Conservation (phyloP, 1,284 basidiomycete species). For the Austroboletus novae-zelandiae region DNA sequence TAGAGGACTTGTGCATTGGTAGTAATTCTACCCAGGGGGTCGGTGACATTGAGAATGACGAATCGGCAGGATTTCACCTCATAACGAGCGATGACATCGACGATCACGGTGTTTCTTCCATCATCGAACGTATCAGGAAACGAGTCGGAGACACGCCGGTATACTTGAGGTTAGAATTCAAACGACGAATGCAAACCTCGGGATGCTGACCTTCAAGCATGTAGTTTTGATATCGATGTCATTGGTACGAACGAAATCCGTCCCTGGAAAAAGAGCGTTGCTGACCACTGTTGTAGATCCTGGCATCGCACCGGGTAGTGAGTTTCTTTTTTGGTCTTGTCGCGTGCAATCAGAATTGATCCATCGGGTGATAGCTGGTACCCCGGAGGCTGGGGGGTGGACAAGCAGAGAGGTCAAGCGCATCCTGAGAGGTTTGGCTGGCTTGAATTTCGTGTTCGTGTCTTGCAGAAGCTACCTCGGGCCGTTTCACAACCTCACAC, state of each 20-base stretch:
- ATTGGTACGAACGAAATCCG: slow-evolving; percentile 50
- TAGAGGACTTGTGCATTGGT: not conserved
- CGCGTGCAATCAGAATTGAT: slow-evolving; percentile 1
- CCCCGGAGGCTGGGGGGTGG: slow-evolving; percentile 81
- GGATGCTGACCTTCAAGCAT: slow-evolving; percentile 4
- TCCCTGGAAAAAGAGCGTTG: not conserved
- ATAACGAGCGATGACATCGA: slow-evolving; percentile 77
- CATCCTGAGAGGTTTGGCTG: slow-evolving; percentile 73
- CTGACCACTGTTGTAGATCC: slow-evolving; percentile 51
- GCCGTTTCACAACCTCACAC: slow-evolving; percentile 1
- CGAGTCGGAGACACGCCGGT: slow-evolving; percentile 69
- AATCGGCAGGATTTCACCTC: slow-evolving; percentile 64
- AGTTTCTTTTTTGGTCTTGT: slow-evolving; percentile 26
- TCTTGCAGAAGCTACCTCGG: not conserved
- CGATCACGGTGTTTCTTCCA: slow-evolving; percentile 59
- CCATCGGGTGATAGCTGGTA: slow-evolving; percentile 56
- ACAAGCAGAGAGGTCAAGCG: slow-evolving; percentile 79
- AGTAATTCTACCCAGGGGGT: slow-evolving; percentile 42
- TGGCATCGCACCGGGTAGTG: slow-evolving; percentile 75
- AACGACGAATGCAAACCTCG: not conserved
- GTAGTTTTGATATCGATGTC: slow-evolving; percentile 74
- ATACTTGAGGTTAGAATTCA: slow-evolving; percentile 58
- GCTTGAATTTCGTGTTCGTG: slow-evolving; percentile 76
- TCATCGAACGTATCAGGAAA: slow-evolving; percentile 59
- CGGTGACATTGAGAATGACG: slow-evolving; percentile 61